Base-by-base conservation (phyloP, 2,329 filamentous ascomycete genomes). In the Colletotrichum somersetense region DNA sequence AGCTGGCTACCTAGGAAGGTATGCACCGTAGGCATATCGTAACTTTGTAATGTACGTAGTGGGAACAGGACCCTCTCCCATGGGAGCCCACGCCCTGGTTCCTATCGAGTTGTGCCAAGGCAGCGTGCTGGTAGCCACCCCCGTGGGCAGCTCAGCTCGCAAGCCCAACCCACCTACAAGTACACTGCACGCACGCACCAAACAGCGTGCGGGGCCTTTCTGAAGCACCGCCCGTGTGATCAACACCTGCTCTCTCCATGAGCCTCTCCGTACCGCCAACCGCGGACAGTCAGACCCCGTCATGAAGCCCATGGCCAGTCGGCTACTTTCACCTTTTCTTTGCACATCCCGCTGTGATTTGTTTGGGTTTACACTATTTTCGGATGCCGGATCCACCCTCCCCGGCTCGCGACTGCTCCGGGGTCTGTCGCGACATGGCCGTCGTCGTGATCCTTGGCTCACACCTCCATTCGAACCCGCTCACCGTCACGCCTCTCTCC, bases 171-270 rank as follows among this genome's bases (percentile, higher is more conserved):
- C 16, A 7, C 26, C 6, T 20, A n/a, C 18, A 11, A 53, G 38
- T 11, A 18, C 12, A 46, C 23, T 46, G 12, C 18, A 10, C 5
- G 44, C 20, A n/a, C 42, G 11, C 2, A 12, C 20, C 11, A 8
- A 44, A 20, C 18, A 20, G 8, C 42, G 42, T 18, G 18, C 8
- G 69, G 69, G 59, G 66, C 66, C 46, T 48, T 65, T 65, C 70
- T 72, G 66, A 72, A 70, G 69, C 70, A 72, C 53, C 48, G 56
- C 35, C 66, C 70, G 70, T 70, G 48, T 72, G 70, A 72, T 72
- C 70, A 72, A 26, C 70, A 62, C 40, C 59, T 33, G 55, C 53
- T 59, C 55, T 42, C 52, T 4, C 2, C 58, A 53, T 67, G 56
- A 63, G 44, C 10, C 23, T 59, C 66, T 50, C 50, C 26, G 65